Conservation (phyloP, 345 rosid genomes). For the Murraya paniculata region DNA sequence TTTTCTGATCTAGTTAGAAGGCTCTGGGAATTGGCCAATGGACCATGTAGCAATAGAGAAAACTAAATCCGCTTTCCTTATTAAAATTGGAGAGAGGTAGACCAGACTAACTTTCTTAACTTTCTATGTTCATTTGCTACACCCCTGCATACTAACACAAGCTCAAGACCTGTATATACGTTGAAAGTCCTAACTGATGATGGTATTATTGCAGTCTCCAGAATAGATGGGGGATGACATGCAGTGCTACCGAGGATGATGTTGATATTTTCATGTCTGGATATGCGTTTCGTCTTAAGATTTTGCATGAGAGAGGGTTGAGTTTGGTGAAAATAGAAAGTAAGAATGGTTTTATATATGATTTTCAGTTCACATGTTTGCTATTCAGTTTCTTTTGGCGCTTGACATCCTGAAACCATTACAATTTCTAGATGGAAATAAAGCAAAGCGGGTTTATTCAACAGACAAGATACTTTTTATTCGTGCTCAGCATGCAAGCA, state of each 20-base stretch:
- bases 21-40: constrained; percentile 97
- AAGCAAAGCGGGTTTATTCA: constrained; percentile 51
- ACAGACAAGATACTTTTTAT: constrained; percentile 69
- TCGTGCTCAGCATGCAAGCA: constrained; percentile 85
- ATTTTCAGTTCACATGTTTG: constrained; percentile 10
- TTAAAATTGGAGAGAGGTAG: constrained; percentile 87
- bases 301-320: constrained; percentile 89
- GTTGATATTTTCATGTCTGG: constrained; percentile 75
- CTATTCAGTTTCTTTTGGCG: constrained; percentile 5
- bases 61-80: constrained; percentile 87
- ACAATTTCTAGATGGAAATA: constrained; percentile 52
- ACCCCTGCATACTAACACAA: not conserved
- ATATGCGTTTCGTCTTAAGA: constrained; percentile 77
- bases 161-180: not conserved
- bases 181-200: constrained; percentile 7
- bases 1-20: constrained; percentile 67
- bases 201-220: constrained; percentile 59
- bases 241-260: constrained; percentile 68
- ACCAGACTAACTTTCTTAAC: constrained; percentile 17
- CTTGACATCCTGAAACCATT: constrained; percentile 15
- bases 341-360: constrained; percentile 38
- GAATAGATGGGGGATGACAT: constrained; percentile 61
- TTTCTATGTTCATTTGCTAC: constrained; percentile 9
- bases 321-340: constrained; percentile 69
- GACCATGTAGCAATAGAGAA: constrained; percentile 81